Percentiles rank a stretch among this genome's conserved stretches.
phyloP scores from a whole-genome alignment of 1,284 basidiomycete species.

The Ustilago shanxiensis region DNA sequence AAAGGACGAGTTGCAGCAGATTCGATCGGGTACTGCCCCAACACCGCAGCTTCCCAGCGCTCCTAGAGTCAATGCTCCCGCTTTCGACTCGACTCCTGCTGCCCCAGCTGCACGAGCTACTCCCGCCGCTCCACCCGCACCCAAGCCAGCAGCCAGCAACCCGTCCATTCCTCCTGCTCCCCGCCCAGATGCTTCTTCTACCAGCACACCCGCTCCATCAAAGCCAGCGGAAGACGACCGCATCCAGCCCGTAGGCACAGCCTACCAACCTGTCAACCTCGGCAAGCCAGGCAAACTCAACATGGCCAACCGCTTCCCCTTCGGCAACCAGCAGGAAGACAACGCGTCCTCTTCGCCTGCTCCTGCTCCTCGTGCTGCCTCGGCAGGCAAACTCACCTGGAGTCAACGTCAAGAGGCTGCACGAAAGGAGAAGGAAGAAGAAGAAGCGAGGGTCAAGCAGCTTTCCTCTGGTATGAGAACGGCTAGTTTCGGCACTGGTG shows the following conservation, averaged over 20 bases:
- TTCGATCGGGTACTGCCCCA: slow-evolving; percentile 51
- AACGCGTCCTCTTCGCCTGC: slow-evolving; percentile 39
- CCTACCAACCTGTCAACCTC: slow-evolving; percentile 65
- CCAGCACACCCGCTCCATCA: slow-evolving; percentile 15
- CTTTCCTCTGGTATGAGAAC: slow-evolving; percentile 35
- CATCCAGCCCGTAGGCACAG: slow-evolving; percentile 67
- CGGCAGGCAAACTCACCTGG: slow-evolving; percentile 67
- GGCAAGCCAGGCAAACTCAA: slow-evolving; percentile 68
- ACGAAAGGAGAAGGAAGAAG: slow-evolving; percentile 61
- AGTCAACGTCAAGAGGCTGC: slow-evolving; percentile 67
- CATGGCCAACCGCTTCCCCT: slow-evolving; percentile 64
- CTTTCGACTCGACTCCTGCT: slow-evolving; percentile 41
- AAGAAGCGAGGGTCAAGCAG: slow-evolving; percentile 47
- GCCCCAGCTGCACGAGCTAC: slow-evolving; percentile 19
- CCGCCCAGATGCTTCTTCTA: slow-evolving; percentile 24
- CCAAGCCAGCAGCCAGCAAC: slow-evolving; percentile 16
- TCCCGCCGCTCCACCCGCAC: slow-evolving; percentile 19
- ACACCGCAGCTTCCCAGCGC: slow-evolving; percentile 34
- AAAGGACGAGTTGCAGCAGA: slow-evolving; percentile 64
- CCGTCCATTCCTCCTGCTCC: slow-evolving; percentile 34
- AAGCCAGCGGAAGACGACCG: slow-evolving; percentile 65
- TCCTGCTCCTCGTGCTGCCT: slow-evolving; percentile 27
- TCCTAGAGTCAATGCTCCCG: slow-evolving; percentile 35
- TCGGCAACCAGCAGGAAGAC: slow-evolving; percentile 46
- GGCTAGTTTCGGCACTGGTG: slow-evolving; percentile 38